Percentiles rank a stretch among this genome's conserved stretches.
Evolutionary conservation across 805 yeast species (phyloP).

Genomic region (Dipodascus albidus): DNA sequence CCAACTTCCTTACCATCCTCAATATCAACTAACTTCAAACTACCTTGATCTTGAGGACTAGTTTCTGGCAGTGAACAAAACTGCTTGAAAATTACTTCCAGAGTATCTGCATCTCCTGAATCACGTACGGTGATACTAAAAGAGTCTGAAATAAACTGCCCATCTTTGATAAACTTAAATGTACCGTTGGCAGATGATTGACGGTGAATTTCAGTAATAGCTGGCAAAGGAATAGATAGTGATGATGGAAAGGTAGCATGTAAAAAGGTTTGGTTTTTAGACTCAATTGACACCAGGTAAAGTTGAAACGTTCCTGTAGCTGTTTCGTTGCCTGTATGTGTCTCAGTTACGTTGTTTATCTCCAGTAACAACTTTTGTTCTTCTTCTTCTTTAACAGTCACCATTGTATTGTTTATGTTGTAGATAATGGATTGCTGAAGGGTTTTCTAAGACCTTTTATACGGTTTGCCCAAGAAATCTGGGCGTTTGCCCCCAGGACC

Average conservation of each 20-base stretch:
- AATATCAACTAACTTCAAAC: neutral
- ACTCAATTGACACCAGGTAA: neutral
- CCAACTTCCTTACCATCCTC: neutral
- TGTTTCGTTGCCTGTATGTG: neutral
- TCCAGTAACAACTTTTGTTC: neutral
- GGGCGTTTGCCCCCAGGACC: neutral
- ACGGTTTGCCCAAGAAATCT: neutral
- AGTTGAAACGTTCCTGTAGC: neutral
- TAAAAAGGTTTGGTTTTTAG: neutral
- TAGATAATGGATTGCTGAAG: no score
- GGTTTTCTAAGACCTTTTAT: neutral
- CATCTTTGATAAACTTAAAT: neutral
- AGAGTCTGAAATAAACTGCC: neutral
- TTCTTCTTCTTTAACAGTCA: neutral
- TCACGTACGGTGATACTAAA: neutral
- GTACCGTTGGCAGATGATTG: neutral
- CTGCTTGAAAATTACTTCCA: neutral
- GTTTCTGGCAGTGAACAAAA: neutral
- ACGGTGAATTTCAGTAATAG: neutral
- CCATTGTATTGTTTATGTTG: no score
- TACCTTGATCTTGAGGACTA: neutral
- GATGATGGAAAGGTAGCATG: neutral
- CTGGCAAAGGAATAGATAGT: neutral
- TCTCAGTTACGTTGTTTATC: neutral
- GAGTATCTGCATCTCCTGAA: neutral